Evolutionary conservation across 1,284 basidiomycete genomes (phyloP).

Genomic region (Polyporus tsugae): DNA sequence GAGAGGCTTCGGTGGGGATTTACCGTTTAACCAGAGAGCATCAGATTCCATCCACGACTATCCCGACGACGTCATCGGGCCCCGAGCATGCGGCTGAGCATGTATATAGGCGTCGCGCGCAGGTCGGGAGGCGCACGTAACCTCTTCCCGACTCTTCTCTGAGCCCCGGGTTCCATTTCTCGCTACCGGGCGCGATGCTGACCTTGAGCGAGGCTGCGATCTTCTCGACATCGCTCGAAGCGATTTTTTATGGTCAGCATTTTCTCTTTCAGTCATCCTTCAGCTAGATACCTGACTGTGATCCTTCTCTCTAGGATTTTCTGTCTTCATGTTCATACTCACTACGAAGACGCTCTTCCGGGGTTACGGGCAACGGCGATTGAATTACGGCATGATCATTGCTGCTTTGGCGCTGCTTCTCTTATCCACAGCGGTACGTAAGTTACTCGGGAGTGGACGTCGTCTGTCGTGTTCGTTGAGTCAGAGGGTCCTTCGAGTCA

Average conservation of each 20-base stretch:
- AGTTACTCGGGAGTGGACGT: not conserved
- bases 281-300: not conserved
- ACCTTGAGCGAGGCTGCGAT: conserved; percentile 12
- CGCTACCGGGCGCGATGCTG: not conserved
- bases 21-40: not conserved
- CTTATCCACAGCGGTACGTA: conserved; percentile 38
- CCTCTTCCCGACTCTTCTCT: not conserved
- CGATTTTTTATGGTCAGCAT: conserved; percentile 37
- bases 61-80: not conserved
- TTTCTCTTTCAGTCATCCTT: no score
- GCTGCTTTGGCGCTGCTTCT: conserved; percentile 33
- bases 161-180: not conserved
- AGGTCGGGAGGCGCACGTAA: not conserved
- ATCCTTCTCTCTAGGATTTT: conserved; percentile 34
- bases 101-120: not conserved
- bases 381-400: conserved; percentile 31
- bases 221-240: conserved; percentile 37
- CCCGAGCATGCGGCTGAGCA: not conserved
- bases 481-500: no score
- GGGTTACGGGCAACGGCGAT: conserved; percentile 25
- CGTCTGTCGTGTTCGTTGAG: no score
- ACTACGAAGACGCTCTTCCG: conserved; percentile 38
- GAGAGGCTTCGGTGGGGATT: not conserved
- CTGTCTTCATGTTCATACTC: conserved; percentile 39
- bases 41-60: not conserved